Conservation (phyloP, 108 stramenopile genomes). For the Nitzschia putrida region DNA sequence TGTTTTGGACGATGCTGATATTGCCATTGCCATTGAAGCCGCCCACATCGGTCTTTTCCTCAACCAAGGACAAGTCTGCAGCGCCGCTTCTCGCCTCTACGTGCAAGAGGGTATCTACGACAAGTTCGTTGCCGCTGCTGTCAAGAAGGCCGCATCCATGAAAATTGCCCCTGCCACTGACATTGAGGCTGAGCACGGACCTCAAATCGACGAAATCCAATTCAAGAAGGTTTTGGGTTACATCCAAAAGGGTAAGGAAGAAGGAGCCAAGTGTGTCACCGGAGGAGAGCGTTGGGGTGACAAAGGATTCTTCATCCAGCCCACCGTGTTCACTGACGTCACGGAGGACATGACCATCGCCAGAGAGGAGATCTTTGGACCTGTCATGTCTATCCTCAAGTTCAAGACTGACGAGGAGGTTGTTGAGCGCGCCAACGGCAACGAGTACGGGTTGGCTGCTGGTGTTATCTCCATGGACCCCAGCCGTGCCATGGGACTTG, state of each 20-base stretch:
- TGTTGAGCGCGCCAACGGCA: conserved; percentile 60
- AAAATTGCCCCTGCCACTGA: conserved; percentile 5
- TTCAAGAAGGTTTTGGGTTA: conserved; percentile 21
- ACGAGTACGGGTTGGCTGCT: conserved; percentile 62
- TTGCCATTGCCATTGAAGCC: conserved; percentile 76
- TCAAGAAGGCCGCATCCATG: conserved; percentile 26
- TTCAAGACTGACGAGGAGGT: no score
- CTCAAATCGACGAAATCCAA: conserved; percentile 51
- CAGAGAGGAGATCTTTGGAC: no score
- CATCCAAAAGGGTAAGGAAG: conserved; percentile 39
- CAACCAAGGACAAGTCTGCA: no score
- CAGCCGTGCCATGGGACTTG: conserved; percentile 37
- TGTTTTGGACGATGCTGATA: conserved; percentile 86
- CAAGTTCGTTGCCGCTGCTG: no score
- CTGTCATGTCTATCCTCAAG: no score
- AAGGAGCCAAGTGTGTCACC: conserved; percentile 33
- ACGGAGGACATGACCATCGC: no score
- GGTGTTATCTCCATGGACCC: conserved; percentile 42
- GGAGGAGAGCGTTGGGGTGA: conserved; percentile 32
- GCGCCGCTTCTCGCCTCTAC: no score
- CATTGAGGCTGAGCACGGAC: conserved; percentile 20
- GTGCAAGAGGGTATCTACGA: no score
- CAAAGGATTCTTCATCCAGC: conserved; percentile 43
- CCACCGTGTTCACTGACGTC: conserved; percentile 37
- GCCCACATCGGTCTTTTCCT: no score